Evolutionary conservation across 768 basidiomycete species (phyloP), one percentile per base, ranked within the genome.

Genomic region (Amanita subjunquillea): DNA sequence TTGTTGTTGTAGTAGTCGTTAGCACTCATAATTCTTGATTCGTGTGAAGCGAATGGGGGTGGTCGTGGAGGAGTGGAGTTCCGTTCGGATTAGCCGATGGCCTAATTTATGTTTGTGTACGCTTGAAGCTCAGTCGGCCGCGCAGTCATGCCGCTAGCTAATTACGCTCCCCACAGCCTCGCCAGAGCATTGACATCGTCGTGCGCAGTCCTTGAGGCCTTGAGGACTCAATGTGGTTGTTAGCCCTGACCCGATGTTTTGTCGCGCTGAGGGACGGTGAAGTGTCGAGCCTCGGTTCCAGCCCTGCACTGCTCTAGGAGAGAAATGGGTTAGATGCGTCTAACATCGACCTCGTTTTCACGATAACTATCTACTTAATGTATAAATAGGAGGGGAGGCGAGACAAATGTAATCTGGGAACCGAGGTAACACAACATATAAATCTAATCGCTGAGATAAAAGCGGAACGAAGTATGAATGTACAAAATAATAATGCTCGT

Each of bases 1-100:
- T 66, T 72, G 55, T 77, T 74, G 40, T 71, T 69, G 67, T 87
- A 88, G 60, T 85, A 90, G 59, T 88, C 86, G 67, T 82, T 80
- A 62, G 80, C 83, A 56, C 85, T 83, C 87, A 85, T 84, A 58
- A 54, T 58, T 52, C 34, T 34, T 32, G 32, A 15, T 6, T 22
- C 15, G 22, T 25, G 39, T 34, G 9, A 17, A 32, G 8, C 15
- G 7, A 2, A 30, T 23, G 30, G 50, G 49, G 47, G 17, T 44
- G 57, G 53, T 54, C 30, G 30, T 9, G 30, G 57, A 32, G 55
- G 43, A 43, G 46, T 44, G 23, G 17, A 32, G 15, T 9, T 39
- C 34, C 48, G 57, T 55, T 17, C 56, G 55, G 59, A 58, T 41
- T 27, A 47, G 48, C 47, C 40, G 25, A 43, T 30, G 30, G 30